Base-by-base conservation (phyloP, 352 stramenopile genomes). In the Globisporangium alternatum region DNA sequence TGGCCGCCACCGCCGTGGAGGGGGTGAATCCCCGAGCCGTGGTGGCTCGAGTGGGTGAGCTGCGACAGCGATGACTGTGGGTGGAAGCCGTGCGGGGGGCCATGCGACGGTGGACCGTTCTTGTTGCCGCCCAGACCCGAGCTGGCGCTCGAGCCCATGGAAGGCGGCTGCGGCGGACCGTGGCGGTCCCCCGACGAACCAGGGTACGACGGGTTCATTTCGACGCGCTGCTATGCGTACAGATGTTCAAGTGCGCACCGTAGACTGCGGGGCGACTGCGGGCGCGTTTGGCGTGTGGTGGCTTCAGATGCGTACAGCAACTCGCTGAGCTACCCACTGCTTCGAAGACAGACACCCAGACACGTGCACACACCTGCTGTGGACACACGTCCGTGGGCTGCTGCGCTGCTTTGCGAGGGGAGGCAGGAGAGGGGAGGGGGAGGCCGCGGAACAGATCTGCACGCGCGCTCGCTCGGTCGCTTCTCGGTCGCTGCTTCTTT, bases 141-240 rank as follows among this genome's bases (percentile, higher is more conserved):
- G 56, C 55, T 80, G 22, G 68, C 69, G 39, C 63, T 47, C 39
- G 67, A 66, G 56, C 63, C 76, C 65, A 84, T 73, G 44, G 70
- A 64, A 49, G 69, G 55, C 28, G 62, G 68, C 25, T 62, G 78
- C 52, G 76, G 73, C 15, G 70, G 74, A 21, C 82, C 82, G 47
- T 89, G 80, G 59, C 80, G 80, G 66, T 90, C 83, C 30, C 81
- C 81, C 12, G 81, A 88, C 39, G 81, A 79, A 10, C 83, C 80
- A 51, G 81, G 81, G 70, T 86, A 92, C 71, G 83, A 92, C 62
- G 83, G 83, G 67, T 92, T 92, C 83, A 92, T 92, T 30, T 57
- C 17, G 31, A 44, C 51, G 51, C 49, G 31, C 49, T 21, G 30
- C 1, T 66, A 12, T 12, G 13, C 55, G 33, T 57, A 13, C 30